Evolutionary conservation across 208 protist species (phyloP).

Genomic region (Endotrypanum monterogeii): DNA sequence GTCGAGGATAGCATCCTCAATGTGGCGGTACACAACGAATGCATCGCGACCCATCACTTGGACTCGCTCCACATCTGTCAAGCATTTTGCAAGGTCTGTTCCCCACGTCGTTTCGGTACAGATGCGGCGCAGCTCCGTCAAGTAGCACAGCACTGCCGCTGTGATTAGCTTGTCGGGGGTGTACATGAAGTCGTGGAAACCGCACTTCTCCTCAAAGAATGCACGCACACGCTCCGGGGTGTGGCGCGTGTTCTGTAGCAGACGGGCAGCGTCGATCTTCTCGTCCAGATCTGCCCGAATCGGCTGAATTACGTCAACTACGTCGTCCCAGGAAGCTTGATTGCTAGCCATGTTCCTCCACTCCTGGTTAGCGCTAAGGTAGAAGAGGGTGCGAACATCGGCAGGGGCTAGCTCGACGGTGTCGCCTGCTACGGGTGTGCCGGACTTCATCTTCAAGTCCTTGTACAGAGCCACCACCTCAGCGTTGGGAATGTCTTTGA

Average conservation of each 20-base stretch:
- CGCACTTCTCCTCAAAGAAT: constrained; percentile 92
- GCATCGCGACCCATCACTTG: constrained; percentile 74
- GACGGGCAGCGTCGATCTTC: constrained; percentile 78
- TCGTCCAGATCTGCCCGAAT: constrained; percentile 58
- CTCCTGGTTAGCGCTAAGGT: constrained; percentile 58
- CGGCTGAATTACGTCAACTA: constrained; percentile 47
- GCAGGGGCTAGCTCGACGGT: constrained; percentile 45
- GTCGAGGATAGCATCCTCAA: constrained; percentile 85
- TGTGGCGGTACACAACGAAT: constrained; percentile 76
- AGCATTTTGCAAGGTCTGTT: constrained; percentile 46
- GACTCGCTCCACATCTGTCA: constrained; percentile 73
- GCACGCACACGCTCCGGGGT: constrained; percentile 65
- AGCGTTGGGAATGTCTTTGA: constrained; percentile 70
- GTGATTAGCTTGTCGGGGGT: constrained; percentile 88
- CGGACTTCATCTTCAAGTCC: constrained; percentile 47
- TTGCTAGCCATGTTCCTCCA: constrained; percentile 35
- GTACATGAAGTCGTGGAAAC: constrained; percentile 89
- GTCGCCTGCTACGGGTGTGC: constrained; percentile 41
- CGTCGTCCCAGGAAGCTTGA: constrained; percentile 63
- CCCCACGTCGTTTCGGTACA: constrained; percentile 80
- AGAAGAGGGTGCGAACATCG: constrained; percentile 81
- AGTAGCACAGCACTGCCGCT: constrained; percentile 73
- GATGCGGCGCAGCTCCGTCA: constrained; percentile 73
- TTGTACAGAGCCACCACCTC: constrained; percentile 56
- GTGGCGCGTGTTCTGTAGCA: constrained; percentile 84